Evolutionary conservation across 192 early-diverging fungal genomes (phyloP), one percentile per base, ranked within the genome.

Genomic region (Coemansia nantahalensis): DNA sequence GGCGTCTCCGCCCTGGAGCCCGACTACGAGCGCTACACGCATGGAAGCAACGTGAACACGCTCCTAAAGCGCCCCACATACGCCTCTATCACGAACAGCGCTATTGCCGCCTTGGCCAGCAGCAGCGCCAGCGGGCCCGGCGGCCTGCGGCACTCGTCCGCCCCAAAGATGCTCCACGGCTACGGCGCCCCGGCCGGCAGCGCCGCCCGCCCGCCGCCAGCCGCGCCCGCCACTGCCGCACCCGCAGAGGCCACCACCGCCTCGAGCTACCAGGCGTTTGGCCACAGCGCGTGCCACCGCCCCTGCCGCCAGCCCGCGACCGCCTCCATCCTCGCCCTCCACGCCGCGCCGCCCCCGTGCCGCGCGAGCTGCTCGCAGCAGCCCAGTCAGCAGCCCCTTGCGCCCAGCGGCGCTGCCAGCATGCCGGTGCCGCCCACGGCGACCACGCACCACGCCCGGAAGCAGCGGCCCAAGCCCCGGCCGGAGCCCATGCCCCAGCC

Each of bases 251-350:
- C 45, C 16, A 12, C 30, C 11, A 19, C 40, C 18, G 5, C 40
- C 23, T 11, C 16, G 11, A 59, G 50, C 51, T 59, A 62, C 50
- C 59, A 62, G 21, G 67, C 55, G 4, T 69, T 69, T 51, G 55
- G 54, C 33, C 55, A 69, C 17, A 70, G 51, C 42, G 30, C 46
- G 17, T 47, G 51, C n/a, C 41, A 28, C 26, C 7, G 26, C 26
- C 4, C 26, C 26, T 28, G 26, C 26, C 26, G 26, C 26, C 67
- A 63, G 33, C 45, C 67, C 1, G 21, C 59, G 51, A 63, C 67
- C 9, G 49, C 56, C 12, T 70, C 67, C 4, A 60, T 59, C 18
- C 56, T 70, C 24, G 55, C 67, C 12, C 36, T 54, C 5, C 43
- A 49, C 18, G 15, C 49, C 2, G 31, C 51, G 5, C 10, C 62